Evolutionary conservation across 2,329 filamentous ascomycete species (phyloP), one percentile per base, ranked within the genome.

Genomic region (Penicillium sp.): DNA sequence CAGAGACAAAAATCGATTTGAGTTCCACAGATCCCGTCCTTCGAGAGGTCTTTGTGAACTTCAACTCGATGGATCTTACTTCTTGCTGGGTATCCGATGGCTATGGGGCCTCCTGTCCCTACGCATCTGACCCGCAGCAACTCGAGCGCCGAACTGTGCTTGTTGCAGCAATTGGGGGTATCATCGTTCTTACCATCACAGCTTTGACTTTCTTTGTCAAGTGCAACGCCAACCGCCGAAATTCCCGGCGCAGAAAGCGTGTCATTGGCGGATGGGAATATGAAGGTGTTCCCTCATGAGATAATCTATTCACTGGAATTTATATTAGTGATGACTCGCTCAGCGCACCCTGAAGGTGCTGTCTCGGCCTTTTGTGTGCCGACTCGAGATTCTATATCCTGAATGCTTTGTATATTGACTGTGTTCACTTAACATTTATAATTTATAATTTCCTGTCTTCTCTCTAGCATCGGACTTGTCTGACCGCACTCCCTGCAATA

Each of bases 191-290:
- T 45, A 74, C 87, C 17, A 69, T 86, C n/a, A 80, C 83, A 0
- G 81, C 79, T 0, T 67, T 87, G 65, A 87, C 84, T 0, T 68
- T 87, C 12, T 84, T 87, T 60, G 80, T 85, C 47, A 88, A 88
- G 65, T 86, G 83, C 65, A 85, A 84, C 58, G 80, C 83, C 5
- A 87, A 87, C 68, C 70, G 84, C 56, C 77, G 78, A 40, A 80
- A 79, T 61, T 80, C 77, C 43, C 76, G 79, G 59, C 77, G 78
- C 44, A 75, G 76, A 26, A 79, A 78, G 64, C 78, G 80, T 63
- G 75, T 82, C 45, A 75, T 77, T 56, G 70, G 76, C 50, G 83
- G 83, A 1, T 86, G 84, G 80, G 83, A 87, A 63, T 88, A 88
- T 73, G 86, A 88, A 67, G 86, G 86, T 16, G 84, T 89, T 48